Evolutionary conservation across 768 basidiomycete genomes (phyloP).

Genomic region (Zangia roseola): DNA sequence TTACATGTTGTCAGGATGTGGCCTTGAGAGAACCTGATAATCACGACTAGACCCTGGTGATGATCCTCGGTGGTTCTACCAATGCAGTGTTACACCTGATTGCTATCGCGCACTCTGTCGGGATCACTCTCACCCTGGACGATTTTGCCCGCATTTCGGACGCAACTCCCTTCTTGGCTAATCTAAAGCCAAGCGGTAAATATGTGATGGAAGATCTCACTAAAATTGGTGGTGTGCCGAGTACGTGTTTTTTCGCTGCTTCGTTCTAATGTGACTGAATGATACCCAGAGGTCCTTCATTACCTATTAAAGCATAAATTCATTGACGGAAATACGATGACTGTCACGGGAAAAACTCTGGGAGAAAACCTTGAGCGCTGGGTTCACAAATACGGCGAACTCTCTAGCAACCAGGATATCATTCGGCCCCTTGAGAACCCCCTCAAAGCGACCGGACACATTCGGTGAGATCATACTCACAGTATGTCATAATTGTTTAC

Average conservation of each 20-base stretch:
- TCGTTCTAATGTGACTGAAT: neutral
- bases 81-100: conserved; percentile 97
- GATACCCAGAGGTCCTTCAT: conserved; percentile 66
- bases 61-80: conserved; percentile 97
- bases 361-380: conserved; percentile 93
- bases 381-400: conserved; percentile 76
- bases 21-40: conserved; percentile 2
- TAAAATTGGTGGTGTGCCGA: conserved; percentile 94
- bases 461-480: conserved; percentile 54
- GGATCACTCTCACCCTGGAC: conserved; percentile 82
- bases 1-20: conserved; percentile 7
- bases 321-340: conserved; percentile 88
- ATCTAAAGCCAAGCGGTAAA: conserved; percentile 95
- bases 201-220: conserved; percentile 99
- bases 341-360: conserved; percentile 86
- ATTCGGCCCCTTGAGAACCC: conserved; percentile 85
- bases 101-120: conserved; percentile 94
- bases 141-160: conserved; percentile 96
- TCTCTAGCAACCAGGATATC: conserved; percentile 74
- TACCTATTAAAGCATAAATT: conserved; percentile 85
- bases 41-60: conserved; percentile 73
- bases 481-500: conserved; percentile 2
- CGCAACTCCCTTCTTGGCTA: conserved; percentile 89
- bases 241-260: conserved; percentile 45
- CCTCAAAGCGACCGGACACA: conserved; percentile 87